phyloP scores from a whole-genome alignment of 2,329 filamentous ascomycete genomes.

The Escovopsis sp. region DNA sequence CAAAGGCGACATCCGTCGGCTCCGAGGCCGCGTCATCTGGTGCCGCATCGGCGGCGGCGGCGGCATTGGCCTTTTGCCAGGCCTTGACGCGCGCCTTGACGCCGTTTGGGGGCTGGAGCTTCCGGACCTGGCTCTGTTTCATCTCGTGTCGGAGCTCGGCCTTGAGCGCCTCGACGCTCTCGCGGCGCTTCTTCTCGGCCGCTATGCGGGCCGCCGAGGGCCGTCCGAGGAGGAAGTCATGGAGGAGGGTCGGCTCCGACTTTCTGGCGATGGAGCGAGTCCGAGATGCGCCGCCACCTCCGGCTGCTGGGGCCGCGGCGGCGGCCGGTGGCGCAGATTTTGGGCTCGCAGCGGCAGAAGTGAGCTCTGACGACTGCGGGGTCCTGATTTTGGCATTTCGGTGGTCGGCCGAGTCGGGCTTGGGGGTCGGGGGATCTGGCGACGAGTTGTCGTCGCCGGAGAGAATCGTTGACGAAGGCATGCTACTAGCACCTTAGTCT shows the following conservation, averaged over 20 bases:
- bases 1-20: slow-evolving; percentile 46
- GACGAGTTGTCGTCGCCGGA: slow-evolving; percentile 9
- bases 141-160: slow-evolving; percentile 36
- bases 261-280: slow-evolving; percentile 25
- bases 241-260: slow-evolving; percentile 31
- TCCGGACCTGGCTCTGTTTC: slow-evolving; percentile 43
- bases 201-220: slow-evolving; percentile 40
- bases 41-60: slow-evolving; percentile 34
- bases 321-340: too few species aligned
- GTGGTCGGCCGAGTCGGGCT: slow-evolving; percentile 1
- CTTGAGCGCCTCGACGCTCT: slow-evolving; percentile 45
- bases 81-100: slow-evolving; percentile 66
- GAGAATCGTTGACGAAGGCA: slow-evolving; percentile 9
- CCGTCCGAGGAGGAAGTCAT: slow-evolving; percentile 43
- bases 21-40: slow-evolving; percentile 39
- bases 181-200: slow-evolving; percentile 36
- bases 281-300: slow-evolving; percentile 17
- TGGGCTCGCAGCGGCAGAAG: slow-evolving; percentile 6
- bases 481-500: slow-evolving; percentile 8
- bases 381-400: slow-evolving; percentile 2
- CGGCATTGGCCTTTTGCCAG: slow-evolving; percentile 70
- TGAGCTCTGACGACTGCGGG: slow-evolving; percentile 3
- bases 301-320: slow-evolving; percentile 10
- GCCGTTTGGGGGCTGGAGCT: slow-evolving; percentile 47
- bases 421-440: slow-evolving; percentile 5